phyloP scores from a whole-genome alignment of 805 yeast genomes.

The Wickerhamiella nectarea region DNA sequence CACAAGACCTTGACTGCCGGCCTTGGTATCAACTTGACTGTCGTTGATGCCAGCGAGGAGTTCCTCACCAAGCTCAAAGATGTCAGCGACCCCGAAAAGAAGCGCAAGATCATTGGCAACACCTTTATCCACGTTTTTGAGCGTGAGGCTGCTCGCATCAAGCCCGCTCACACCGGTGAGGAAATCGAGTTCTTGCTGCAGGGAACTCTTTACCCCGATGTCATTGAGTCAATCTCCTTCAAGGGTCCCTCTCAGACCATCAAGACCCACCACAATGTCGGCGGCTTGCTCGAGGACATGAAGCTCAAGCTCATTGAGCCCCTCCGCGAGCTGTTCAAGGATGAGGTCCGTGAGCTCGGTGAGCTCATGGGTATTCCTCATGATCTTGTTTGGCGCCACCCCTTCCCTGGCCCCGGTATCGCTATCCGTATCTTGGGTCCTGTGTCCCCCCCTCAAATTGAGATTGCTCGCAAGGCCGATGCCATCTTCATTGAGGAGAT shows the following conservation, averaged over 20 bases:
- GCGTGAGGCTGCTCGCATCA: constrained; percentile 83
- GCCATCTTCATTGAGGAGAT: constrained; percentile 92
- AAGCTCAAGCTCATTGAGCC: constrained; percentile 97
- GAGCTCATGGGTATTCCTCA: constrained; percentile 88
- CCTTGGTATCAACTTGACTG: constrained; percentile 86
- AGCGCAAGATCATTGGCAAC: constrained; percentile 96
- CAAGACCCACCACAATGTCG: constrained; percentile 98
- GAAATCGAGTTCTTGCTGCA: constrained; percentile 88
- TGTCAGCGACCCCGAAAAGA: constrained; percentile 95
- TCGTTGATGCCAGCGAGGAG: constrained; percentile 85
- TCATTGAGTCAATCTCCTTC: constrained; percentile 94
- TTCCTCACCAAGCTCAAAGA: constrained; percentile 80
- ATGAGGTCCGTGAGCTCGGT: constrained; percentile 95
- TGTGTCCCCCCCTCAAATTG: constrained; percentile 85
- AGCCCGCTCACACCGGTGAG: constrained; percentile 66
- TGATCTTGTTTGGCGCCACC: constrained; percentile 98
- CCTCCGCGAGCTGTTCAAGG: constrained; percentile 94
- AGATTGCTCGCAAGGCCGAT: constrained; percentile 96
- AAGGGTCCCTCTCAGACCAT: constrained; percentile 99
- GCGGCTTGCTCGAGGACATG: constrained; percentile 96
- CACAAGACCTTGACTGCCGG: constrained; percentile 84
- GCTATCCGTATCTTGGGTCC: constrained; percentile 97
- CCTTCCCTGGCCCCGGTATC: constrained; percentile 99
- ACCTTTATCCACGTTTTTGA: constrained; percentile 95
- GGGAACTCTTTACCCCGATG: constrained; percentile 97